These are phyloP conservation scores for Dovyalis caffra DNA, from an alignment of 345 rosid species.

Conservation along the genomic window DNA sequence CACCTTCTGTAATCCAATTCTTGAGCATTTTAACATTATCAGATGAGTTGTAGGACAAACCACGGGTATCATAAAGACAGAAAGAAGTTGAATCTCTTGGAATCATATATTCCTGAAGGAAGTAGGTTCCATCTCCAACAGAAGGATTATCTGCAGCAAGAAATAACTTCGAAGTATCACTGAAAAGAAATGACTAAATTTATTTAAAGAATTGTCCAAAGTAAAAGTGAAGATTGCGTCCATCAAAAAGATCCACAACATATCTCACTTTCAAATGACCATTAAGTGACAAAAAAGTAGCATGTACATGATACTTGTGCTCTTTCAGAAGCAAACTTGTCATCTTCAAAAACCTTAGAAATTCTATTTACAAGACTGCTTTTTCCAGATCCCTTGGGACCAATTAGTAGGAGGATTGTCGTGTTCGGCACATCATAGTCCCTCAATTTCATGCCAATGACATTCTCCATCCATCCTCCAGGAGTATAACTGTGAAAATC, in stretches of 20 bases:
- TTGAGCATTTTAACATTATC: slow-evolving; percentile 47
- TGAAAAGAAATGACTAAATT: not conserved
- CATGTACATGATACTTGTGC: slow-evolving; percentile 81
- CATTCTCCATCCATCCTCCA: slow-evolving; percentile 60
- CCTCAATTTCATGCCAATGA: slow-evolving; percentile 22
- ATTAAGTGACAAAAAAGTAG: slow-evolving; percentile 4
- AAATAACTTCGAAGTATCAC: not conserved
- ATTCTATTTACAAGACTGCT: slow-evolving; percentile 79
- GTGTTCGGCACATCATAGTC: slow-evolving; percentile 53
- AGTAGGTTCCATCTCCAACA: slow-evolving; percentile 58
- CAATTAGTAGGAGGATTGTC: slow-evolving; percentile 61
- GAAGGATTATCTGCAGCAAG: slow-evolving; percentile 41
- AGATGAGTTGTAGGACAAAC: slow-evolving; percentile 40
- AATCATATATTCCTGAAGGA: slow-evolving; percentile 68
- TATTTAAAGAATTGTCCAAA: not conserved
- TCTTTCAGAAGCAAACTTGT: slow-evolving; percentile 53
- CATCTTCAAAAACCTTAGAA: slow-evolving; percentile 60
- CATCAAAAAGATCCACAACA: not conserved
- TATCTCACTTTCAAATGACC: not conserved
- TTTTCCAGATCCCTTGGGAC: slow-evolving; percentile 83
- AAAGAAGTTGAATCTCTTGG: slow-evolving; percentile 64
- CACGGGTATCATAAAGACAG: slow-evolving; percentile 67
- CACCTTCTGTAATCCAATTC: slow-evolving; percentile 63
- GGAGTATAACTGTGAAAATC: slow-evolving; percentile 47
- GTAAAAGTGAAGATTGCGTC: not conserved